Base-by-base conservation (phyloP, 805 yeast genomes). In the Wickerhamomyces ciferrii region DNA sequence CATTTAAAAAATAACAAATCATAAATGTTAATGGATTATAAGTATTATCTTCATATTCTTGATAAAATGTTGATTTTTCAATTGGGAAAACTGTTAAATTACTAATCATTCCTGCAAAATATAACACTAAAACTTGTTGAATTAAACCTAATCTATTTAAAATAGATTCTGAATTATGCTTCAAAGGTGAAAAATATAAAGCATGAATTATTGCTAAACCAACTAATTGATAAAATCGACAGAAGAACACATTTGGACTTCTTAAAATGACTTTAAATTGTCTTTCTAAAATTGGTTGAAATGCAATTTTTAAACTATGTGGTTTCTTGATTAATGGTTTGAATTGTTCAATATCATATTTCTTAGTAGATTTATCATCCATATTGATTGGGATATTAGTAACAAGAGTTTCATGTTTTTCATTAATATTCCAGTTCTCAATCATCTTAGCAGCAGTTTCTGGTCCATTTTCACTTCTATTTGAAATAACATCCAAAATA, bases 41-140 rank as follows among this genome's bases (percentile, higher is more conserved):
- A 5, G 85, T 82, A 29, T 81, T 80, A 60, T 88, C 96, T 51
- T 75, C 75, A 53, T 79, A 81, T 54, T 89, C 96, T 51, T 85
- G 86, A 61, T 87, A 88, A 60, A 89, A 89, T 46, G 83, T 78
- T 55, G 85, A 76, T 50, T 94, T 68, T 55, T 88, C 94, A 15
- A 67, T 60, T 1, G 96, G 96, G 60, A 84, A 89, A 4, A 85
- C 71, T 2, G 90, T 78, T 53, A 89, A 68, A 59, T 87, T 89
- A 55, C 84, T 86, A 38, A 89, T 69, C 80, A 88, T 81, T 0
- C 97, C 97, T 41, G 83, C 81, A 59, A 83, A 89, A 58, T 84
- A 89, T 38, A 89, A 61, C 13, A 89, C 80, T 8, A 83, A 70
- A 2, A 83, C 72, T 55, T 86, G 87, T 61, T 89, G 96, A 3